Percentiles rank a stretch among this genome's conserved stretches.
phyloP scores from a whole-genome alignment of 176 grass and related monocot genomes.

The Lolium multiflorum region DNA sequence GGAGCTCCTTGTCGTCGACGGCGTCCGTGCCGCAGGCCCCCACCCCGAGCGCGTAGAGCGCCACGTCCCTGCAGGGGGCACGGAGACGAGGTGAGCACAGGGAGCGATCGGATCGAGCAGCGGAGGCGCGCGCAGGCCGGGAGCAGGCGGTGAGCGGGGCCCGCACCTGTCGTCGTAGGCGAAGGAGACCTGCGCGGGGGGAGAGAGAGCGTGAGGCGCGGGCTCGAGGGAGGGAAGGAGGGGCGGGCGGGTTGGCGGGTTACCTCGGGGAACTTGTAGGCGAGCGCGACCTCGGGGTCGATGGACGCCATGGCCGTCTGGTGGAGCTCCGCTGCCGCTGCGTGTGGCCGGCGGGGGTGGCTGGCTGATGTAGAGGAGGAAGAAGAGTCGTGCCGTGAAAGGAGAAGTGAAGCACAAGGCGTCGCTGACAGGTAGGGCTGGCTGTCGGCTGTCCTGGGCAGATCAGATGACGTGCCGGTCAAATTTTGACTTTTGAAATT shows the following conservation, averaged over 20 bases:
- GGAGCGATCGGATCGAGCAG: constrained; percentile 24
- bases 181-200: constrained; percentile 59
- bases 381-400: constrained; percentile 18
- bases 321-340: not conserved
- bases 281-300: constrained; percentile 65
- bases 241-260: not conserved
- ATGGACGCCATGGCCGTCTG: constrained; percentile 48
- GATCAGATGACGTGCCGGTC: not conserved
- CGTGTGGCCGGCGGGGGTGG: not conserved
- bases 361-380: not conserved
- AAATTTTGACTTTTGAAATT: not conserved
- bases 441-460: too few relatives aligned
- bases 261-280: constrained; percentile 85
- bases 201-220: not conserved
- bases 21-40: constrained; percentile 83
- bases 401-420: not conserved
- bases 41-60: constrained; percentile 82
- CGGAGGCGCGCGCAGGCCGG: not conserved
- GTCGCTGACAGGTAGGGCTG: constrained; percentile 8
- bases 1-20: constrained; percentile 89
- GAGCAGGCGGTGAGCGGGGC: too few relatives aligned
- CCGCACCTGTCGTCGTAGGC: constrained; percentile 78
- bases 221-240: not conserved
- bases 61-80: constrained; percentile 67
- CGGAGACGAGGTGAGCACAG: constrained; percentile 20